phyloP scores from a whole-genome alignment of 208 protist species.

The Leishmania arabica region DNA sequence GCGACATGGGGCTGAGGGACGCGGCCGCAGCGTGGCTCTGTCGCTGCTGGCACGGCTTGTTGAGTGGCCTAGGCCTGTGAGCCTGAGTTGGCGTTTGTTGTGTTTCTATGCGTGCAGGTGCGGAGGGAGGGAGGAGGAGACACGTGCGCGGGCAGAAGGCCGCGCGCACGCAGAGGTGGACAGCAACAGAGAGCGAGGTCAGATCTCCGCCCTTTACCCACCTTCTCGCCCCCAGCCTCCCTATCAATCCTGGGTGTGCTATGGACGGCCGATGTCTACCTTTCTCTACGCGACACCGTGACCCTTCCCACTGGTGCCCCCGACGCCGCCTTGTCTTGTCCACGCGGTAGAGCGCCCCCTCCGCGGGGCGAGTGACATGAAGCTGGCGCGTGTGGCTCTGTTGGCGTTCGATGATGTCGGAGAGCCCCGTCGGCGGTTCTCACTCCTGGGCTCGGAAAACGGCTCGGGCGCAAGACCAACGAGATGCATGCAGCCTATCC shows the following conservation, averaged over 20 bases:
- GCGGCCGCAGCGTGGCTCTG: neutral
- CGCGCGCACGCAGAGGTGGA: neutral
- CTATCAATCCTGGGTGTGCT: neutral
- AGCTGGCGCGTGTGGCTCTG: neutral
- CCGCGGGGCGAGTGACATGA: neutral
- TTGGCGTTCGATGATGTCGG: no score
- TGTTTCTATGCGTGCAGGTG: neutral
- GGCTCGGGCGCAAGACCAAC: neutral
- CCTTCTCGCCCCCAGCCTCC: neutral
- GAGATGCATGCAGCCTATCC: neutral
- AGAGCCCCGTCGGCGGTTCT: neutral
- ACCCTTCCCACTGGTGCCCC: neutral
- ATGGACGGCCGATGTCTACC: neutral
- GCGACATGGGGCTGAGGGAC: neutral
- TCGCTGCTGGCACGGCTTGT: neutral
- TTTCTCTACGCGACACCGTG: neutral
- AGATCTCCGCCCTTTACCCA: neutral
- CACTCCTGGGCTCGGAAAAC: neutral
- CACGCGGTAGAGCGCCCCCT: neutral
- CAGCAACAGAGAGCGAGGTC: neutral
- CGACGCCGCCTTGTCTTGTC: no score
- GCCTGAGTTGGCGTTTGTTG: neutral
- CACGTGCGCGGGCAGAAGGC: neutral
- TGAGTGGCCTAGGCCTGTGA: neutral
- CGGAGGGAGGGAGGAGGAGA: neutral